Conservation (phyloP, 345 rosid genomes). For the Schrenkiella parvula region DNA sequence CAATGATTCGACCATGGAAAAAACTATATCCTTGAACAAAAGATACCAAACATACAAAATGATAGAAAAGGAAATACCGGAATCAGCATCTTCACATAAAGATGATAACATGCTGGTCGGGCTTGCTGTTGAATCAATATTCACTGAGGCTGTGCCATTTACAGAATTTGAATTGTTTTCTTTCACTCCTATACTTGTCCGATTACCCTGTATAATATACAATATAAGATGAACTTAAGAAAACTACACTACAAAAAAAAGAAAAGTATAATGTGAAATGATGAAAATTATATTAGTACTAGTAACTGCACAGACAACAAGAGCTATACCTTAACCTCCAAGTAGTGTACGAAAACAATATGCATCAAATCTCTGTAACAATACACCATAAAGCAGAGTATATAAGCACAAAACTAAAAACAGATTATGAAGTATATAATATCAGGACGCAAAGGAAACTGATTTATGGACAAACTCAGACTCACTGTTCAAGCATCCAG, state of each 20-base stretch:
- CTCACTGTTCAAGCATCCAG: conserved; percentile 95
- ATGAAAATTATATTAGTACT: background rate
- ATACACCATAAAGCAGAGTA: conserved; percentile 8
- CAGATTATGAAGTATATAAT: background rate
- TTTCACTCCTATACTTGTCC: conserved; percentile 48
- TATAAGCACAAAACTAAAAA: conserved; percentile 14
- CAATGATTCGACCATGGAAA: conserved; percentile 2
- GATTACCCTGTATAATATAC: conserved; percentile 49
- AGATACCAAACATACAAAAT: background rate
- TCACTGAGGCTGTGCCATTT: conserved; percentile 52
- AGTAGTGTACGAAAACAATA: conserved; percentile 47
- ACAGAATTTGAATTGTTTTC: conserved; percentile 43
- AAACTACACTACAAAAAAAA: background rate
- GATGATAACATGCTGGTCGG: conserved; percentile 77
- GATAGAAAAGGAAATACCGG: conserved; percentile 47
- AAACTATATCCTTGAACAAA: background rate
- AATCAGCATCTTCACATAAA: conserved; percentile 78
- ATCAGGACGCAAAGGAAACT: too few species aligned
- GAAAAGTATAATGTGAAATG: conserved; percentile 2
- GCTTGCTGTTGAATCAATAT: conserved; percentile 62
- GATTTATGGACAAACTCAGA: conserved; percentile 12
- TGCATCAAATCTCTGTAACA: conserved; percentile 83
- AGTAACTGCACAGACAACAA: conserved; percentile 2
- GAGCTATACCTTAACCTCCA: conserved; percentile 79
- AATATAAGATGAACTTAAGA: background rate